Percentiles rank a stretch among this genome's conserved stretches.
Conservation (phyloP, 73 alveolate genomes). For the Paramecium bursaria region DNA sequence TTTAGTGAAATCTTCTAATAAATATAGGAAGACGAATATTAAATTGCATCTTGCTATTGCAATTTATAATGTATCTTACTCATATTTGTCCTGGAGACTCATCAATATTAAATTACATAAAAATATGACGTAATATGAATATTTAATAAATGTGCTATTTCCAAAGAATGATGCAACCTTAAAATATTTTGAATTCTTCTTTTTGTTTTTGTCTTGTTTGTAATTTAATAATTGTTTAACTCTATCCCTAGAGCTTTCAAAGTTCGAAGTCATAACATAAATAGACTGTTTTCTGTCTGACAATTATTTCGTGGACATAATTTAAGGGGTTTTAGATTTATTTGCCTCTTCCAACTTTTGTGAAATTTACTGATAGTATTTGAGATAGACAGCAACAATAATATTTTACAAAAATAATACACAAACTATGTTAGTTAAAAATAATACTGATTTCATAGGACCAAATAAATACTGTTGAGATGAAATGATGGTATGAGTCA, state of each 20-base stretch:
- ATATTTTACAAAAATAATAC: constrained; percentile 32
- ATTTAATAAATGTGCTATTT: not conserved
- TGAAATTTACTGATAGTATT: constrained; percentile 3
- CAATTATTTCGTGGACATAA: not conserved
- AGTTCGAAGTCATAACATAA: not conserved
- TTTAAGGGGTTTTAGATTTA: not conserved
- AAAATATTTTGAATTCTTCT: not conserved
- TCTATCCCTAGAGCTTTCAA: not conserved
- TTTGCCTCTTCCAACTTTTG: not conserved
- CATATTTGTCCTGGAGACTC: constrained; percentile 12
- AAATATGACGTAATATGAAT: not conserved
- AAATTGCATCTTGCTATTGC: not conserved
- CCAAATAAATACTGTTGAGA: constrained; percentile 11
- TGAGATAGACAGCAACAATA: not conserved
- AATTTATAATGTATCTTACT: not conserved
- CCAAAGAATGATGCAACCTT: not conserved
- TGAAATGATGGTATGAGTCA: not conserved
- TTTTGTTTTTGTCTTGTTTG: not conserved
- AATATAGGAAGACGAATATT: not conserved
- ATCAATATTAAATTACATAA: not conserved
- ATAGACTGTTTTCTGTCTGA: not conserved
- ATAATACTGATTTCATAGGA: not conserved
- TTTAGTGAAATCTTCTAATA: constrained; percentile 14
- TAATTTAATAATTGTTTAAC: no score
- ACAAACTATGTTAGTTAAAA: no score